These are phyloP conservation scores for Cinchona pubescens DNA, from an alignment of 257 asterid species.

Conservation along the genomic window DNA sequence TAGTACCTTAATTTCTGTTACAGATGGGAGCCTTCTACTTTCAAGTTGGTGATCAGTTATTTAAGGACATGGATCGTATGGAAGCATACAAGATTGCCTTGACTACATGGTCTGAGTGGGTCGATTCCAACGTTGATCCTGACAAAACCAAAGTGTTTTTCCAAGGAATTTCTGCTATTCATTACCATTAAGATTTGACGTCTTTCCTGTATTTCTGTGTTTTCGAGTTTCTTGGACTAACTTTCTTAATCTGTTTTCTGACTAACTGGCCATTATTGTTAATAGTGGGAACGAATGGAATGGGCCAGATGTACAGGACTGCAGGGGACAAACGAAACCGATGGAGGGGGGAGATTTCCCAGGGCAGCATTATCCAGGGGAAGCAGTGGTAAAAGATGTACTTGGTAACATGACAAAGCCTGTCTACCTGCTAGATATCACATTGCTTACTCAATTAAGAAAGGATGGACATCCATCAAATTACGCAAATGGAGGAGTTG, in stretches of 20 bases:
- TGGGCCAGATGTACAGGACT: slow-evolving; percentile 38
- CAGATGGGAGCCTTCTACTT: slow-evolving; percentile 65
- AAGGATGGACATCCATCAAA: slow-evolving; percentile 76
- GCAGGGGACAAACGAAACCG: slow-evolving; percentile 50
- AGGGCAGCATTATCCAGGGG: slow-evolving; percentile 50
- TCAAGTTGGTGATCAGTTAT: slow-evolving; percentile 36
- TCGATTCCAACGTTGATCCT: slow-evolving; percentile 55
- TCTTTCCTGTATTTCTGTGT: background rate
- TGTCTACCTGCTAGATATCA: slow-evolving; percentile 53
- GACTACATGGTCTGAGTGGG: slow-evolving; percentile 77
- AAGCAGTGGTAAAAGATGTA: slow-evolving; percentile 55
- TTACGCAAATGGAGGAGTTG: slow-evolving; percentile 41
- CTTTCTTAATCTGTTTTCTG: slow-evolving; percentile 2
- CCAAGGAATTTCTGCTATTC: slow-evolving; percentile 68
- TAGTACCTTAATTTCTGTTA: slow-evolving; percentile 3
- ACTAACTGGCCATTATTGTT: background rate
- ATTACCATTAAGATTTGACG: slow-evolving; percentile 43
- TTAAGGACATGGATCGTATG: slow-evolving; percentile 54
- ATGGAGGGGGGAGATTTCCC: slow-evolving; percentile 49
- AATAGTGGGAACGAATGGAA: slow-evolving; percentile 60
- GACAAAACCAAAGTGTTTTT: slow-evolving; percentile 49
- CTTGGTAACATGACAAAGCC: slow-evolving; percentile 45
- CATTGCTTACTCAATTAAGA: slow-evolving; percentile 59
- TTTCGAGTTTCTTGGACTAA: background rate
- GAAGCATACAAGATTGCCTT: slow-evolving; percentile 55